phyloP scores from a whole-genome alignment of 2,329 filamentous ascomycete species.

The Colletotrichum sp. region DNA sequence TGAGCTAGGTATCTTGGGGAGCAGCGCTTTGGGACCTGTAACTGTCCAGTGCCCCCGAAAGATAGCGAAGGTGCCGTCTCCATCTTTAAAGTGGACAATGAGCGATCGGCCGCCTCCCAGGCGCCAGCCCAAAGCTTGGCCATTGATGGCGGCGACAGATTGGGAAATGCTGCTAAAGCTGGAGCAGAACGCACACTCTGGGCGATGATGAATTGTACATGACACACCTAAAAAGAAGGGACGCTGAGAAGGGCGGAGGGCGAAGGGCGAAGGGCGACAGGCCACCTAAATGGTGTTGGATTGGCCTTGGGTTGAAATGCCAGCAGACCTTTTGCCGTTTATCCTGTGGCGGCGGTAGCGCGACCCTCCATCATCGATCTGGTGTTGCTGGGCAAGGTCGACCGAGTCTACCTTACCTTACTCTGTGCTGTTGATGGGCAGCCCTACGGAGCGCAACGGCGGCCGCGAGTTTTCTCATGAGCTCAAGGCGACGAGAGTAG shows the following conservation, averaged over 20 bases:
- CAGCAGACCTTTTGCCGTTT: not conserved
- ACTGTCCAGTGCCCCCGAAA: not conserved
- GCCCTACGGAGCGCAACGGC: not conserved
- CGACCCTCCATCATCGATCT: not conserved
- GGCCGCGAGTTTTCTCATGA: not conserved
- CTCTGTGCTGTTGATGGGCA: not conserved
- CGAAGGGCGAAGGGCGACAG: not conserved
- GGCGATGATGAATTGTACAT: not conserved
- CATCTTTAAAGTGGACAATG: not conserved
- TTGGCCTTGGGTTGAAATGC: not conserved
- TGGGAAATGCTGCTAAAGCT: not conserved
- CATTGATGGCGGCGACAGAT: not conserved
- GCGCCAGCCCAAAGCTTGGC: not conserved
- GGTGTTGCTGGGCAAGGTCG: not conserved
- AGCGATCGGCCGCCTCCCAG: not conserved
- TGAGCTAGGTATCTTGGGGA: conserved; percentile 7
- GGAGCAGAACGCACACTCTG: not conserved
- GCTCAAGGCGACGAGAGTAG: not conserved
- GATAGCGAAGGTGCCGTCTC: not conserved
- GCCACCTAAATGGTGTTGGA: not conserved
- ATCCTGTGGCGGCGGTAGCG: not conserved
- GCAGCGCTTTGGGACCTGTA: not conserved
- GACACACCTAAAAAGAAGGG: not conserved
- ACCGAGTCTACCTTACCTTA: not conserved
- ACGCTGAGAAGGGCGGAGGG: not conserved